Base-by-base conservation (phyloP, 768 basidiomycete species). In the Gloeopeniophorella convolvens region DNA sequence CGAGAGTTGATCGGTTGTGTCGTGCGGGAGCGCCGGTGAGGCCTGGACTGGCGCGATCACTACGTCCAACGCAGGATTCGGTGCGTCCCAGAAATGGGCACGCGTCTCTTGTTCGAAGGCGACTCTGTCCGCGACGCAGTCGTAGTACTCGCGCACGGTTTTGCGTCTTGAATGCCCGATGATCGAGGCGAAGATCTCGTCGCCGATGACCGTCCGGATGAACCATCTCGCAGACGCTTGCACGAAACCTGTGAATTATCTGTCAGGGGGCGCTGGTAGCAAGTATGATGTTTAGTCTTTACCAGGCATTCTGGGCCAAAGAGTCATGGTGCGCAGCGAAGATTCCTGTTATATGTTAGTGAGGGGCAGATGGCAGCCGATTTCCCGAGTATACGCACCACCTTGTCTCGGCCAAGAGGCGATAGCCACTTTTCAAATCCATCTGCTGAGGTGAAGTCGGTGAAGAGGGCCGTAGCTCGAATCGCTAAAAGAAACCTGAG, bases 41-140 rank as follows among this genome's bases (percentile, higher is more conserved):
- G 70, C 68, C 42, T 66, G 65, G 4, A 66, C 64, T 0, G 72
- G 67, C 39, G 67, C 66, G 8, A 73, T 54, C 16, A 72, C 56
- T 1, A 62, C 51, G 35, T 56, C 49, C 9, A 50, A 4, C 3
- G 40, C 15, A 7, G 7, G 31, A 8, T 5, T 24, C 3, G 27
- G 20, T 5, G 28, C 3, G 1, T n/a, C 15, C 18, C 11, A 18
- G 24, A 26, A 12, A 24, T 11, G 35, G 18, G 28, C 12, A 4
- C 26, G 45, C 16, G 43, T 24, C 30, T 23, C 18, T 15, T 2
- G 28, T 34, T 48, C 50, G 24, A 51, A 56, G 5, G 32, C 47
- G 3, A 31, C 13, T 35, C 50, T 51, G 21, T 33, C 34, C 5
- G 42, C 55, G 21, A 48, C 43, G 16, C n/a, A 35, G 24, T 52